Conservation (phyloP, 495 filamentous ascomycete genomes). For the Neurospora sp. region DNA sequence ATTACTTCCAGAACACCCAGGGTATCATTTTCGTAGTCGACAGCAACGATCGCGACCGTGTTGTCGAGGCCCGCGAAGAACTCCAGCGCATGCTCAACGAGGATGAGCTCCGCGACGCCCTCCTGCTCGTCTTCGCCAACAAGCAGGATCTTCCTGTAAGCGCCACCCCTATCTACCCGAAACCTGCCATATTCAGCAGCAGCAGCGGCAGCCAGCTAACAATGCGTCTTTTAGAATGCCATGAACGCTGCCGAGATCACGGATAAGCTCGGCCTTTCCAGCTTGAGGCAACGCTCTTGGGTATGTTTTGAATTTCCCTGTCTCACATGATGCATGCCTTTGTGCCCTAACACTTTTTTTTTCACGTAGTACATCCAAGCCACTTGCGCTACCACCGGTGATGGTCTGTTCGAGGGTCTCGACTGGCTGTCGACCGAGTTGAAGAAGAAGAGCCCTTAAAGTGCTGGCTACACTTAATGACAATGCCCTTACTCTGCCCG, state of each 20-base stretch:
- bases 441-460: conserved; percentile 79
- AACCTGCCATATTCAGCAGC: conserved; percentile 1
- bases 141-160: conserved; percentile 99
- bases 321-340: not conserved
- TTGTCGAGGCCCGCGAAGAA: conserved; percentile 97
- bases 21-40: conserved; percentile 99
- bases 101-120: conserved; percentile 95
- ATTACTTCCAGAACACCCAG: conserved; percentile 99
- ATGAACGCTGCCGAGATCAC: conserved; percentile 99
- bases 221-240: conserved; percentile 58
- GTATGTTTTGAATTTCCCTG: conserved; percentile 47
- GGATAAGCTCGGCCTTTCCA: conserved; percentile 98
- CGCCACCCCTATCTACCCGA: conserved; percentile 2
- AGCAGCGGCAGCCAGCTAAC: conserved; percentile 18
- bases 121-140: conserved; percentile 98
- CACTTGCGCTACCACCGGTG: conserved; percentile 96
- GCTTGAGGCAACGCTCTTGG: conserved; percentile 94
- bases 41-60: conserved; percentile 99
- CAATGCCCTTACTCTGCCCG: conserved; percentile 19
- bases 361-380: conserved; percentile 90
- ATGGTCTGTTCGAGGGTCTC: conserved; percentile 99
- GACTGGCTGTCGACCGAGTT: conserved; percentile 97
- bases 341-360: conserved; percentile 9
- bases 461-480: conserved; percentile 10
- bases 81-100: conserved; percentile 99